Evolutionary conservation across 495 filamentous ascomycete species (phyloP), one percentile per base, ranked within the genome.

Genomic region (Mytilinidion resinicola): DNA sequence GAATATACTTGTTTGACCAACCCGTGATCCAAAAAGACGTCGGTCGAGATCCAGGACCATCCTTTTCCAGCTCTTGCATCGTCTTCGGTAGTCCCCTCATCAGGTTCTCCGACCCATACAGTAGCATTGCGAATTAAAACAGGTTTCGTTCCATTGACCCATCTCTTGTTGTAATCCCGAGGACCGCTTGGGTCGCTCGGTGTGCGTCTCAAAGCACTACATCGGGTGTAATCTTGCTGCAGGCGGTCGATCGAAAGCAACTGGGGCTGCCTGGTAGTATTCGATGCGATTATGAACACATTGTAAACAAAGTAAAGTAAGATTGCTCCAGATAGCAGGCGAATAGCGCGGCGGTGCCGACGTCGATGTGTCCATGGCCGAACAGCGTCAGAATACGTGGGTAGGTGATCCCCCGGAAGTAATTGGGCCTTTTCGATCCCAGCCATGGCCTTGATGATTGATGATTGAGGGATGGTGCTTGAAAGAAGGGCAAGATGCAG

Each of bases 101-200:
- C 49, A 1, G 67, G 58, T 35, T 65, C 64, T 7, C 67, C 67
- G 33, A 64, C 65, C 67, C 67, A 69, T 34, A 67, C 42, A 20
- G 67, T 65, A 9, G 67, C 67, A 55, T 69, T 69, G 7, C 56
- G 51, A 34, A 69, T 65, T 15, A 69, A 62, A 3, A 61, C 21
- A 0, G 67, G 51, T 17, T 53, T 57, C 9, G 61, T 60, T 4
- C 58, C 56, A 14, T 58, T 58, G 41, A 67, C 37, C 57, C 58
- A 67, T 25, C 67, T 58, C 19, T 60, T 58, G 51, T 65, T 69
- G 35, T 39, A 38, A n/a, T 67, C 61, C 14, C 67, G 52, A 19
- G 47, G 19, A 17, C 54, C 53, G 9, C 15, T 59, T 2, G 61
- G 39, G 15, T 60, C 60, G 10, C 55, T 21, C 6, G 65, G 58